phyloP scores from a whole-genome alignment of 345 rosid genomes.

The Cardamine resedifolia region DNA sequence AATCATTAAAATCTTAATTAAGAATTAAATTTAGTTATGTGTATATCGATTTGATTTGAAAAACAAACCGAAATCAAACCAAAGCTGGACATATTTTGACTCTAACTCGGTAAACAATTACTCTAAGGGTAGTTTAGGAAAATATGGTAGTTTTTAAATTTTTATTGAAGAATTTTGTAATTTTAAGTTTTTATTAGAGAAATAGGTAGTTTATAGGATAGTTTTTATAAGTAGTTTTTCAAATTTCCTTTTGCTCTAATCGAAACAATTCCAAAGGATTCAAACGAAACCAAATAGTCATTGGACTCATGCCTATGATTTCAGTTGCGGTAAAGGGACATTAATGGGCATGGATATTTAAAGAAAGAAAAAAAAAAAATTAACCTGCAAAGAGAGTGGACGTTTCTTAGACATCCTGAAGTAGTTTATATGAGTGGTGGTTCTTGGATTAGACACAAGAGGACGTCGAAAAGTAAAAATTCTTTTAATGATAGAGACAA shows the following conservation, averaged over 20 bases:
- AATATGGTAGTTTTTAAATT: too few relatives aligned
- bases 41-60: neutral
- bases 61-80: too few relatives aligned
- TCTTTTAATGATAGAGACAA: slow-evolving; percentile 29
- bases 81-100: too few relatives aligned
- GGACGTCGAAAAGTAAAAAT: slow-evolving; percentile 23
- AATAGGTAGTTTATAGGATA: too few relatives aligned
- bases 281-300: neutral
- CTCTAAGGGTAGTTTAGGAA: too few relatives aligned
- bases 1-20: neutral
- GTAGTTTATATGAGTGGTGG: slow-evolving; percentile 37
- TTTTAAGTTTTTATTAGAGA: too few relatives aligned
- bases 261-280: neutral
- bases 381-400: slow-evolving; percentile 92
- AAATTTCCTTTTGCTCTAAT: too few relatives aligned
- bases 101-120: neutral
- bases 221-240: too few relatives aligned
- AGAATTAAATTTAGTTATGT: neutral
- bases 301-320: neutral
- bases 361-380: slow-evolving; percentile 14
- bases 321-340: too few relatives aligned
- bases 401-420: slow-evolving; percentile 66
- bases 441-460: neutral
- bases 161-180: too few relatives aligned
- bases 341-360: neutral